A percentile compares a stretch with the other conserved stretches of the same genome.
These are phyloP conservation scores for Blastomyces gilchristii DNA, from an alignment of 2,329 filamentous ascomycete species.

Conservation along the genomic window DNA sequence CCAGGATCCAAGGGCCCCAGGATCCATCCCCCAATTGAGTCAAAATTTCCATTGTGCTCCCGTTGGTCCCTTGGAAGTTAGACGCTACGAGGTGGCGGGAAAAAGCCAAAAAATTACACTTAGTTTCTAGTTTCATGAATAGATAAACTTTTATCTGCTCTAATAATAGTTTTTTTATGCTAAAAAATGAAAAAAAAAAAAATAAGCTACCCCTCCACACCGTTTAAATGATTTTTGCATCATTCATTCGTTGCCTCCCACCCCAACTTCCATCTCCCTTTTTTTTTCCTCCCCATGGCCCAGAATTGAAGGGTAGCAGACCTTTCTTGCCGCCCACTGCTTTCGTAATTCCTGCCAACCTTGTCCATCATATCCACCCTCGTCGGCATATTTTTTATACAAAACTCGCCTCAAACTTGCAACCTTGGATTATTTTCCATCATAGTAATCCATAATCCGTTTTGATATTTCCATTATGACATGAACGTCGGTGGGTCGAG, in stretches of 20 bases:
- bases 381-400: not conserved
- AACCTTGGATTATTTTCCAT: not conserved
- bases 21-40: slow-evolving; percentile 22
- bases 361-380: not conserved
- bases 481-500: not conserved
- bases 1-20: no score
- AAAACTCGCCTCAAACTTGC: not conserved
- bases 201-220: not conserved
- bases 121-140: no score
- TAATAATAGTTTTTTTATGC: not conserved
- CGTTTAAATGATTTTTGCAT: not conserved
- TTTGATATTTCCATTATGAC: not conserved
- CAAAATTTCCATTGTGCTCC: slow-evolving; percentile 22
- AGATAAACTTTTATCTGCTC: no score
- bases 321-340: not conserved
- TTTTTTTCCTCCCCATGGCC: not conserved
- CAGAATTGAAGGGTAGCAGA: not conserved
- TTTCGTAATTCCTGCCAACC: slow-evolving; percentile 2
- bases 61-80: not conserved
- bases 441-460: not conserved
- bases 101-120: slow-evolving; percentile 1
- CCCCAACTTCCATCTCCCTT: not conserved
- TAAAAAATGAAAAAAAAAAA: no score
- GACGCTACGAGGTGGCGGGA: not conserved
- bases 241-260: not conserved